Conservation (phyloP, 306 rosid species). For the Argentina anserina region DNA sequence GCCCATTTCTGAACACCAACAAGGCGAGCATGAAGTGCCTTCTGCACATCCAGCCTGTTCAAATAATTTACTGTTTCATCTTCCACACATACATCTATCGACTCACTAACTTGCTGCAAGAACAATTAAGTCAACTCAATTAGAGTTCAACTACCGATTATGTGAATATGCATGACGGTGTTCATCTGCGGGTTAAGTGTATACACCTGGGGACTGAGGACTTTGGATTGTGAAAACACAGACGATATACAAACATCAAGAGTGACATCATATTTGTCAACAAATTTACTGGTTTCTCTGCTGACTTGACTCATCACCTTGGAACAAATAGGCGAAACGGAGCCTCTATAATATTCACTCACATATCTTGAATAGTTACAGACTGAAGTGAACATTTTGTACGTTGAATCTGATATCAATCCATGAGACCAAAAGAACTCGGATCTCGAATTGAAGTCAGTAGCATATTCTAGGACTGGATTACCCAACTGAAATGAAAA, state of each 20-base stretch:
- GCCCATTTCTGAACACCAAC: conserved; percentile 76
- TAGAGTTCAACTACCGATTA: neutral
- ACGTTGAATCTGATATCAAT: conserved; percentile 49
- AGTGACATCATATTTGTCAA: conserved; percentile 61
- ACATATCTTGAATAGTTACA: conserved; percentile 57
- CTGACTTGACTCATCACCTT: conserved; percentile 55
- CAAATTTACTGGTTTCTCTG: conserved; percentile 54
- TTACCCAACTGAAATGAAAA: conserved; percentile 45
- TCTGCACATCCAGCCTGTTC: conserved; percentile 73
- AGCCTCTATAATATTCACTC: conserved; percentile 48
- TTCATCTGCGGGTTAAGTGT: neutral
- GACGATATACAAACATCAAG: conserved; percentile 59
- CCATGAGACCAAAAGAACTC: conserved; percentile 65
- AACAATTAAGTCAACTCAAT: conserved; percentile 5
- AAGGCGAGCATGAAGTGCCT: conserved; percentile 74
- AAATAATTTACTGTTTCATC: conserved; percentile 78
- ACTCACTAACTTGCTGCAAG: conserved; percentile 61
- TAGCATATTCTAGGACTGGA: conserved; percentile 52
- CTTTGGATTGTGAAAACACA: conserved; percentile 46
- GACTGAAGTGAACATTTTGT: conserved; percentile 42
- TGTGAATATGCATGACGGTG: neutral
- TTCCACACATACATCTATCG: conserved; percentile 89
- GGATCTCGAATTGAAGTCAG: conserved; percentile 57
- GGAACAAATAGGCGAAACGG: conserved; percentile 44
- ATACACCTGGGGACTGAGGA: conserved; percentile 45